Evolutionary conservation across 441 rosid species (phyloP).

Genomic region (Populus trichocarpa): DNA sequence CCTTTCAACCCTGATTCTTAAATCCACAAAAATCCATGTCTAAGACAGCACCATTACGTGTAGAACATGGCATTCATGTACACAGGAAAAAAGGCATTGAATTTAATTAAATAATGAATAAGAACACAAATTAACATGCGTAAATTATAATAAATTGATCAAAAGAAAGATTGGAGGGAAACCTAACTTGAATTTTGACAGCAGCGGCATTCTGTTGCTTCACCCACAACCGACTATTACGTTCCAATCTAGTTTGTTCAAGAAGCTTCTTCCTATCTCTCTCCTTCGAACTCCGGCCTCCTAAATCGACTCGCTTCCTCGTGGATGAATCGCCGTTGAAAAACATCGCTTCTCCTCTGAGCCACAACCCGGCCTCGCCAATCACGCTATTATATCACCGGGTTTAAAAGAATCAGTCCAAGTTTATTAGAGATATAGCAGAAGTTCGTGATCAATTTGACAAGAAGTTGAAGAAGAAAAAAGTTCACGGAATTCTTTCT

Average conservation of each 20-base stretch:
- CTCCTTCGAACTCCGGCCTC: constrained; percentile 96
- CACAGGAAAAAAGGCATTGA: too few relatives aligned
- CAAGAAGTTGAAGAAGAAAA: neutral
- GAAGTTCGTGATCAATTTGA: neutral
- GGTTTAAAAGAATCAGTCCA: neutral
- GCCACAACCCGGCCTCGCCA: neutral
- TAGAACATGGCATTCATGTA: too few relatives aligned
- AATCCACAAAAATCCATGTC: too few relatives aligned
- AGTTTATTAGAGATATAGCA: neutral
- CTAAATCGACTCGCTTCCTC: constrained; percentile 94
- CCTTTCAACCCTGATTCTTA: too few relatives aligned
- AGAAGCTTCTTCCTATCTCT: constrained; percentile 93
- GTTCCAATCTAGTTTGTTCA: constrained; percentile 89
- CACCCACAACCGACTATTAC: constrained; percentile 71
- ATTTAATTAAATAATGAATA: too few relatives aligned
- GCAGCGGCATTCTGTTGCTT: constrained; percentile 85
- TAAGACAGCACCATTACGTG: too few relatives aligned
- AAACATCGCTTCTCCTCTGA: constrained; percentile 42
- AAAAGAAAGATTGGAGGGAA: neutral
- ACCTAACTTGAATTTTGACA: constrained; percentile 66
- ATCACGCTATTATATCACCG: neutral
- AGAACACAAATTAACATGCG: too few relatives aligned
- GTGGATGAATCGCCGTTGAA: constrained; percentile 91
- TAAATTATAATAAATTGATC: neutral
- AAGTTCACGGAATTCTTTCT: neutral